phyloP scores from a whole-genome alignment of 2,329 filamentous ascomycete genomes.

The Epichloe amarillans region DNA sequence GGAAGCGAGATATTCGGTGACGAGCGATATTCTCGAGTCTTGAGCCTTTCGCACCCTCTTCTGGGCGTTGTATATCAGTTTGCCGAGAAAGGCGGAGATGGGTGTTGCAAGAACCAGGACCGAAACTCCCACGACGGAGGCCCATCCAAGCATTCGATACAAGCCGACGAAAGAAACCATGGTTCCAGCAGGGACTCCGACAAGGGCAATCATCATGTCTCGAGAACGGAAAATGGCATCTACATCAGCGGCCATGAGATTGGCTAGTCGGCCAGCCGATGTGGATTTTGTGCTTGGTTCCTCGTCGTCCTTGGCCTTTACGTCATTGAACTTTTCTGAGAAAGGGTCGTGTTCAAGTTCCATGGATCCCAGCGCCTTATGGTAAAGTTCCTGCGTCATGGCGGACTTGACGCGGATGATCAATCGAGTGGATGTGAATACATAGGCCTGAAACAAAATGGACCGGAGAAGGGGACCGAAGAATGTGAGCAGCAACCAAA shows the following conservation, averaged over 20 bases:
- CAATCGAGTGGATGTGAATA: constrained; percentile 43
- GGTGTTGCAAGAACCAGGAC: constrained; percentile 34
- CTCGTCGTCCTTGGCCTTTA: constrained; percentile 13
- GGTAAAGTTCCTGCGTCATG: constrained; percentile 45
- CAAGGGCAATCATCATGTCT: constrained; percentile 33
- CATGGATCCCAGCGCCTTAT: constrained; percentile 40
- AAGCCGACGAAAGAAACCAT: constrained; percentile 35
- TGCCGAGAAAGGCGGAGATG: constrained; percentile 35
- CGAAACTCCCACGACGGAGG: constrained; percentile 37
- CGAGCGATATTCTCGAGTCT: constrained; percentile 41
- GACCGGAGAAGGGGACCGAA: constrained; percentile 34
- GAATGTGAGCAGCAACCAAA: constrained; percentile 42
- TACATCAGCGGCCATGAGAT: constrained; percentile 45
- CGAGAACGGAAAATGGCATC: constrained; percentile 39
- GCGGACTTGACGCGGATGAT: constrained; percentile 42
- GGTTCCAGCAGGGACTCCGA: constrained; percentile 34
- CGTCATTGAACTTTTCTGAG: constrained; percentile 13
- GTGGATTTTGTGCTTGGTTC: constrained; percentile 21
- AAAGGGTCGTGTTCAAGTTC: constrained; percentile 43
- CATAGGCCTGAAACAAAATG: constrained; percentile 40
- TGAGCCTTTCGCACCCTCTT: constrained; percentile 40
- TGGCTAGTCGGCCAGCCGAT: constrained; percentile 38
- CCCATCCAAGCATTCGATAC: constrained; percentile 43
- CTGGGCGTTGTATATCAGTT: constrained; percentile 35
- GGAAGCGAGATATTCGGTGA: constrained; percentile 43